Evolutionary conservation across 495 filamentous ascomycete genomes (phyloP).

Genomic region (Talaromyces nanjingensis): DNA sequence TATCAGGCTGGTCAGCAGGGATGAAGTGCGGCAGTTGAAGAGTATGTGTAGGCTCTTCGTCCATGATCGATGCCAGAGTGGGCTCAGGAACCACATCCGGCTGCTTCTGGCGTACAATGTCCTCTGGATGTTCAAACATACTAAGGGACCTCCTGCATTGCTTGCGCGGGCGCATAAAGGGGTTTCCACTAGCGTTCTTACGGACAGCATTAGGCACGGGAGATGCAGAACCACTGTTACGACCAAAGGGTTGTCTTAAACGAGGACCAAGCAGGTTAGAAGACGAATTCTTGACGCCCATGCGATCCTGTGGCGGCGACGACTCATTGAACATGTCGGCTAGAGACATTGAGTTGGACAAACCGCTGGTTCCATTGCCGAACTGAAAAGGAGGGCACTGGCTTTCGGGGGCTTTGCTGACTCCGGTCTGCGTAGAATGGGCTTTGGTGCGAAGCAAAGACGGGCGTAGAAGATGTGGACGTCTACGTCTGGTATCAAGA

Average conservation of each 20-base stretch:
- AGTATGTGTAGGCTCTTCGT: conserved; percentile 63
- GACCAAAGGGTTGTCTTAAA: conserved; percentile 53
- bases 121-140: conserved; percentile 92
- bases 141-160: conserved; percentile 86
- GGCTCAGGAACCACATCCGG: conserved; percentile 44
- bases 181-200: conserved; percentile 54
- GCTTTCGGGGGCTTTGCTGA: conserved; percentile 41
- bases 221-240: conserved; percentile 53
- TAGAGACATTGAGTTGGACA: conserved; percentile 55
- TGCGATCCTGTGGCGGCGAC: conserved; percentile 66
- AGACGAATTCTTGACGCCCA: conserved; percentile 26
- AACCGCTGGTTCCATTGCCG: conserved; percentile 49
- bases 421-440: conserved; percentile 33
- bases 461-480: conserved; percentile 35
- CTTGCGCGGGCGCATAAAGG: conserved; percentile 71
- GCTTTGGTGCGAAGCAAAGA: conserved; percentile 36
- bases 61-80: conserved; percentile 65
- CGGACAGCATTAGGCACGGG: conserved; percentile 63
- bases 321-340: conserved; percentile 66
- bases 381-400: conserved; percentile 72
- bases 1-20: conserved; percentile 71
- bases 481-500: conserved; percentile 24
- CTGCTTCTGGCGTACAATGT: conserved; percentile 70
- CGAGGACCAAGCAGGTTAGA: conserved; percentile 43
- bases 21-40: conserved; percentile 78